Percentiles rank a stretch among this genome's conserved stretches.
Evolutionary conservation across 2,329 filamentous ascomycete genomes (phyloP).

Genomic region (Pyricularia sp.): DNA sequence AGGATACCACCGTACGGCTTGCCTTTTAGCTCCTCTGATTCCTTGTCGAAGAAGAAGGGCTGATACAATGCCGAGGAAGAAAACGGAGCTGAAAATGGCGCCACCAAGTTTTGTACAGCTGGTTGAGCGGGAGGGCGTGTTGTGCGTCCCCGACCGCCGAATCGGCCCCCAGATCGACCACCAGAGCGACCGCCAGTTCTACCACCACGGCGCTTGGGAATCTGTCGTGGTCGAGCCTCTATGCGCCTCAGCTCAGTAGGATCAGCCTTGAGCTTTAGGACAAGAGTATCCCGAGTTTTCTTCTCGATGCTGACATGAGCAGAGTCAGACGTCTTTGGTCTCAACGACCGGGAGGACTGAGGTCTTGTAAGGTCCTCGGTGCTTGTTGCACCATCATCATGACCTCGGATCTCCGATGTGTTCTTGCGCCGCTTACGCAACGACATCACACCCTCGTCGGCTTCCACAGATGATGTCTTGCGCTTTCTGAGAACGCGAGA

Average conservation of each 20-base stretch:
- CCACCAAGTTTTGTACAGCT: neutral
- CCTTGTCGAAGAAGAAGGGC: constrained; percentile 82
- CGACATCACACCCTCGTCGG: constrained; percentile 42
- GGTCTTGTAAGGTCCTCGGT: constrained; percentile 23
- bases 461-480: constrained; percentile 65
- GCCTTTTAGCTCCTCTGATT: constrained; percentile 78
- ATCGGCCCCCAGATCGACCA: neutral
- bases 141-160: neutral
- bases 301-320: constrained; percentile 28
- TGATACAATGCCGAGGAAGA: constrained; percentile 55
- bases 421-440: constrained; percentile 45
- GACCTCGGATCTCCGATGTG: constrained; percentile 31
- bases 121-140: neutral
- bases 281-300: constrained; percentile 31
- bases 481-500: constrained; percentile 74
- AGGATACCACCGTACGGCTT: constrained; percentile 96
- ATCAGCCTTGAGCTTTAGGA: constrained; percentile 51
- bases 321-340: constrained; percentile 33
- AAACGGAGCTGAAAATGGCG: constrained; percentile 44
- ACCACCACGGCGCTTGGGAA: constrained; percentile 1
- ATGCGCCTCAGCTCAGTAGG: constrained; percentile 41
- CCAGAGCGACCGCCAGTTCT: neutral
- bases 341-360: constrained; percentile 47
- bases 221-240: neutral
- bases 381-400: constrained; percentile 18